These are phyloP conservation scores for Sophora flavescens DNA, from an alignment of 306 rosid species.

Conservation along the genomic window DNA sequence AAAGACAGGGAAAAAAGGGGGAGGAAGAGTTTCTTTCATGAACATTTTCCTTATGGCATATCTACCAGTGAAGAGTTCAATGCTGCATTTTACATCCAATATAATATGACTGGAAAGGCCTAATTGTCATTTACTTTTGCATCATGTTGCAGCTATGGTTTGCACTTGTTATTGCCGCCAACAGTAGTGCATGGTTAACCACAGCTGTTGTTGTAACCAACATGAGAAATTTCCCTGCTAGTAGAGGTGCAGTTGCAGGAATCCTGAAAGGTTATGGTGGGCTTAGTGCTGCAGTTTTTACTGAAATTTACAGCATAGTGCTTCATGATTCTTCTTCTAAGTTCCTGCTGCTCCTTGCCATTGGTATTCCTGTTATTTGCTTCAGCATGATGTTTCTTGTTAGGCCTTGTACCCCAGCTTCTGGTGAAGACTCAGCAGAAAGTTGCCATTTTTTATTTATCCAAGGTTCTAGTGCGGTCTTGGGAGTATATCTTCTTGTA, in stretches of 20 bases:
- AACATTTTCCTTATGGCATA: neutral
- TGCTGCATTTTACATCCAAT: slow-evolving; percentile 19
- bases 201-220: slow-evolving; percentile 84
- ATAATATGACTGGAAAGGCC: slow-evolving; percentile 7
- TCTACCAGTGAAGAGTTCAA: neutral
- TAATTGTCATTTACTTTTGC: neutral
- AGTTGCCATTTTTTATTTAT: slow-evolving; percentile 64
- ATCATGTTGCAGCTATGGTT: slow-evolving; percentile 66
- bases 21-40: neutral
- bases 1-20: neutral
- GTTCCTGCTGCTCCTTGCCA: slow-evolving; percentile 63
- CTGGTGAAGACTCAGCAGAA: slow-evolving; percentile 61
- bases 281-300: slow-evolving; percentile 78
- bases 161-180: slow-evolving; percentile 72
- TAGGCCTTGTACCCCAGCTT: slow-evolving; percentile 78
- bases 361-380: slow-evolving; percentile 73
- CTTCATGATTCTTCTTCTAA: slow-evolving; percentile 65
- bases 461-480: slow-evolving; percentile 65
- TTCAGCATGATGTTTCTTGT: slow-evolving; percentile 74
- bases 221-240: slow-evolving; percentile 85
- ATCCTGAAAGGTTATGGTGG: slow-evolving; percentile 83
- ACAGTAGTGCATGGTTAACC: slow-evolving; percentile 77
- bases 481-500: slow-evolving; percentile 71
- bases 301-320: slow-evolving; percentile 69
- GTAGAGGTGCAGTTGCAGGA: slow-evolving; percentile 75